Conservation (phyloP, 2,329 filamentous ascomycete genomes). For the Sporothrix variecibatus region DNA sequence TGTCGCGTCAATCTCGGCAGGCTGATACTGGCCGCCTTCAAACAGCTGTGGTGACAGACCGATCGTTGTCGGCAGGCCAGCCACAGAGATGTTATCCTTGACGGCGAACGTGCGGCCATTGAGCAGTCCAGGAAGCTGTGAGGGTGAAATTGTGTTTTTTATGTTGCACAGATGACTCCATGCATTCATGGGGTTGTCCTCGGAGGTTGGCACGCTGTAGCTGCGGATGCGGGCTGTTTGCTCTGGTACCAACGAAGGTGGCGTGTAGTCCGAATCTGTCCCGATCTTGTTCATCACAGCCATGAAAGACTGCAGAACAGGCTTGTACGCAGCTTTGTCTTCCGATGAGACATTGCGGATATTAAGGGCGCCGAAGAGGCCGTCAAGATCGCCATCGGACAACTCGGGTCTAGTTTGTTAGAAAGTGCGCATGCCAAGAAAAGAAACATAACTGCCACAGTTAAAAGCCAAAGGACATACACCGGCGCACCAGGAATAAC, state of each 20-base stretch:
- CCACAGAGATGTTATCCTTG: constrained; percentile 75
- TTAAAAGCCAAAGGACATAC: constrained; percentile 16
- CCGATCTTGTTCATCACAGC: constrained; percentile 34
- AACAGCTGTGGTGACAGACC: constrained; percentile 45
- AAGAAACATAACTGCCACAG: too few relatives aligned
- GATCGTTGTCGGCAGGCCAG: constrained; percentile 61
- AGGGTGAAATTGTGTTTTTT: neutral
- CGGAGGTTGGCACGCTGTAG: constrained; percentile 31
- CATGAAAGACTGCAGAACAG: constrained; percentile 36
- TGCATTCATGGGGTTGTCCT: constrained; percentile 38
- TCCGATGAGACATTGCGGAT: constrained; percentile 29
- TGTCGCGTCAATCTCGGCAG: constrained; percentile 59
- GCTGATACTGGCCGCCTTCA: constrained; percentile 59
- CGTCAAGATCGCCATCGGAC: neutral
- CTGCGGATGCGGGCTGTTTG: constrained; percentile 26
- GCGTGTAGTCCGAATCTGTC: constrained; percentile 35
- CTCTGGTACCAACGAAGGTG: constrained; percentile 30
- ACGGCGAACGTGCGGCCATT: constrained; percentile 72
- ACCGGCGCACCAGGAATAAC: constrained; percentile 20
- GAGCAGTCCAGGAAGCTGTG: constrained; percentile 49
- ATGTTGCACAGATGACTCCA: constrained; percentile 40
- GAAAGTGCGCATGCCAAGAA: neutral
- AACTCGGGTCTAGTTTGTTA: constrained; percentile 13
- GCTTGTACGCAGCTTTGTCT: constrained; percentile 35
- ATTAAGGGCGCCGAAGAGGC: constrained; percentile 30